Conservation (phyloP, 169 alveolate species). For the Ichthyophthirius multifiliis region DNA sequence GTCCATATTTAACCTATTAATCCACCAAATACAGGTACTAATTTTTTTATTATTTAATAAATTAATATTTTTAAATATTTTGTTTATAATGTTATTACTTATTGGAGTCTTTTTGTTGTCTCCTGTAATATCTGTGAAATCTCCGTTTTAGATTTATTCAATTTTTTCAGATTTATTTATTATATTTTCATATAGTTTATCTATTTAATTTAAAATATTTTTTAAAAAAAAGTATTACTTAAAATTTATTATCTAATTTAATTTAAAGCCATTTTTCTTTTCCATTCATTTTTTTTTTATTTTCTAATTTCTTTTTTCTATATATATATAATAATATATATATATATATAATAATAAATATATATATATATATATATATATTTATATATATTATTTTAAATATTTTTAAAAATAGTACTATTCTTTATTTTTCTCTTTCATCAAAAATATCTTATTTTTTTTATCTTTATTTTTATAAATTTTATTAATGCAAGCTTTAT, state of each 20-base stretch:
- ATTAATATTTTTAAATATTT: background rate
- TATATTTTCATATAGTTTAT: background rate
- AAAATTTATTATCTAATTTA: constrained; percentile 19
- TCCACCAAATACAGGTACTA: constrained; percentile 6
- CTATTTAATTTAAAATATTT: constrained; percentile 14
- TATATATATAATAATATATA: background rate
- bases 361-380: too few relatives aligned
- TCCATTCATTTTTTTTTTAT: constrained; percentile 35
- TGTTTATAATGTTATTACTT: background rate
- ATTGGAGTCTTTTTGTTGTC: constrained; percentile 5
- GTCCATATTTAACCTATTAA: background rate
- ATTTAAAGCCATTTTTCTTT: constrained; percentile 31
- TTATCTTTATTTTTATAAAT: constrained; percentile 6
- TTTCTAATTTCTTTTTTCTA: constrained; percentile 28
- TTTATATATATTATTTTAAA: too few relatives aligned
- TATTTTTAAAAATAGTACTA: background rate
- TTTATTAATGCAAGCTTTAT: background rate
- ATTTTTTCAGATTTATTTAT: constrained; percentile 6
- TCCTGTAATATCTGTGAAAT: background rate
- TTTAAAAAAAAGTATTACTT: constrained; percentile 4
- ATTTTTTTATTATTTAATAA: background rate
- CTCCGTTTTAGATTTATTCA: background rate
- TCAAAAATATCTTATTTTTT: constrained; percentile 21
- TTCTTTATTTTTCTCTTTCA: constrained; percentile 25
- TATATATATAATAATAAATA: background rate